These are phyloP conservation scores for Eucalyptus sideroxylon DNA, from an alignment of 345 rosid species.

Conservation along the genomic window DNA sequence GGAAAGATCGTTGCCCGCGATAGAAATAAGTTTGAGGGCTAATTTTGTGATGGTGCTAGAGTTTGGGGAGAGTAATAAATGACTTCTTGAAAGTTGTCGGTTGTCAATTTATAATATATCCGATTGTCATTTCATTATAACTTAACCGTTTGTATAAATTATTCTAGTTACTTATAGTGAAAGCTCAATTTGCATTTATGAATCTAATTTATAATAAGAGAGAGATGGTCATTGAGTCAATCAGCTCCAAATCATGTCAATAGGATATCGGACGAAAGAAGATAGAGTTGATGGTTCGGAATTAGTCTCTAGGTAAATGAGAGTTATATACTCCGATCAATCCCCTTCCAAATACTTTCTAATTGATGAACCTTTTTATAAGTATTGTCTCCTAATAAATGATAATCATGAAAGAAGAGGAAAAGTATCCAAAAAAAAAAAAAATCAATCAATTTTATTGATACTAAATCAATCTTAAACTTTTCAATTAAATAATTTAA, in stretches of 20 bases:
- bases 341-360: not conserved
- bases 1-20: too few species aligned
- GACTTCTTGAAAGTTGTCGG: rapidly evolving
- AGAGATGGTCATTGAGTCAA: not conserved
- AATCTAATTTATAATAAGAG: not conserved
- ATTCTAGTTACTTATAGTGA: rapidly evolving
- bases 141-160: rapidly evolving
- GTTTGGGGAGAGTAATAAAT: not conserved
- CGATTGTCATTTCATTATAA: rapidly evolving
- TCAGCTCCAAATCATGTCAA: rapidly evolving
- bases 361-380: too few species aligned
- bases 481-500: rapidly evolving
- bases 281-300: not conserved
- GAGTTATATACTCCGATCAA: rapidly evolving
- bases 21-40: not conserved
- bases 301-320: not conserved
- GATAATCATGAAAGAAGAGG: rapidly evolving
- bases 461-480: not conserved
- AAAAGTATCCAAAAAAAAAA: too few species aligned
- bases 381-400: not conserved
- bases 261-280: rapidly evolving
- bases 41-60: rapidly evolving
- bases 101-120: not conserved
- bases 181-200: not conserved
- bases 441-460: too few species aligned